Percentiles rank a stretch among this genome's conserved stretches.
phyloP scores from a whole-genome alignment of 2,329 filamentous ascomycete genomes.

The Sporothrix brasiliensis region DNA sequence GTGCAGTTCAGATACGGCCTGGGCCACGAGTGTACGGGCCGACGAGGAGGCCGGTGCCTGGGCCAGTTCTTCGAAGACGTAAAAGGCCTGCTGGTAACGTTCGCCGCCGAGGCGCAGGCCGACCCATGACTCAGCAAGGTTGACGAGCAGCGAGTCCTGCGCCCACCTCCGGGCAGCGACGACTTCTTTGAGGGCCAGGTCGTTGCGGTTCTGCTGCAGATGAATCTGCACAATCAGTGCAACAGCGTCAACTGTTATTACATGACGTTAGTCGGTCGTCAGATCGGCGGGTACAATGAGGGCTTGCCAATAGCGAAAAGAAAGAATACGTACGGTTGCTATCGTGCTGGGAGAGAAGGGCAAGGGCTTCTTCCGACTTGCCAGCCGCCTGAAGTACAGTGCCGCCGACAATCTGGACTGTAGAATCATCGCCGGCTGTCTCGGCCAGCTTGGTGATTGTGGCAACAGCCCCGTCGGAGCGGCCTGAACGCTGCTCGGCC shows the following conservation, averaged over 20 bases:
- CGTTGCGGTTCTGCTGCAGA: constrained; percentile 85
- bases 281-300: background rate
- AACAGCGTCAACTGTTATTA: constrained; percentile 66
- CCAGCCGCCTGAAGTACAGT: constrained; percentile 79
- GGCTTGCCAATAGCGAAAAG: background rate
- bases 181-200: constrained; percentile 89
- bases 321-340: constrained; percentile 67
- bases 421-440: constrained; percentile 70
- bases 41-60: constrained; percentile 81
- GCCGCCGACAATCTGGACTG: constrained; percentile 80
- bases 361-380: constrained; percentile 82
- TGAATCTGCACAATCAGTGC: constrained; percentile 91
- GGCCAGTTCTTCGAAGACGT: constrained; percentile 95
- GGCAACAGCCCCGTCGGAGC: constrained; percentile 63
- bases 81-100: constrained; percentile 95
- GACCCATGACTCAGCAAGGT: constrained; percentile 94
- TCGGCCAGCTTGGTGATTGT: constrained; percentile 68
- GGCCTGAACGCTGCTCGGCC: constrained; percentile 66
- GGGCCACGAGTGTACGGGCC: constrained; percentile 74
- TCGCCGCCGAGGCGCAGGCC: constrained; percentile 87
- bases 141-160: constrained; percentile 90
- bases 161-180: constrained; percentile 86
- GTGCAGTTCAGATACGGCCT: constrained; percentile 89
- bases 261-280: background rate
- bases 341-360: constrained; percentile 78